These are phyloP conservation scores for Tylopilus microsporus DNA, from an alignment of 1,284 basidiomycete species.

Conservation along the genomic window DNA sequence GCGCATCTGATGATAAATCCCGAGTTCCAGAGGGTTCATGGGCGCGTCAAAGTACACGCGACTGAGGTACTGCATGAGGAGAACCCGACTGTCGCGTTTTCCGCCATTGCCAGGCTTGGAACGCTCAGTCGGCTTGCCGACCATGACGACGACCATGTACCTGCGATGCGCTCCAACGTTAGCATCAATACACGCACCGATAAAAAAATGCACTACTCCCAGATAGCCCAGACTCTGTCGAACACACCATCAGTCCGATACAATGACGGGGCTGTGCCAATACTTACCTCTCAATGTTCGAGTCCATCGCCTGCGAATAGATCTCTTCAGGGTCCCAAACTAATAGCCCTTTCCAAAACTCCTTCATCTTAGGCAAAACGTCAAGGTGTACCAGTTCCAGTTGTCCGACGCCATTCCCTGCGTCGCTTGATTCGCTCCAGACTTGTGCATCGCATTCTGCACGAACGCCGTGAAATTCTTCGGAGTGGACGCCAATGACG, in stretches of 20 bases:
- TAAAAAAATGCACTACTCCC: constrained; percentile 39
- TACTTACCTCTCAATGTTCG: constrained; percentile 46
- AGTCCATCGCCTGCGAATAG: constrained; percentile 43
- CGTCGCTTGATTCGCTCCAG: constrained; percentile 54
- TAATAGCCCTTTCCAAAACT: constrained; percentile 79
- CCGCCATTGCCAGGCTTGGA: constrained; percentile 95
- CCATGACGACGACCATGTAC: constrained; percentile 93
- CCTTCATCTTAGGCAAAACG: constrained; percentile 72
- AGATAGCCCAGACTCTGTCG: constrained; percentile 75
- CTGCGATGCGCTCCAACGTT: constrained; percentile 32
- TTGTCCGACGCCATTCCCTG: constrained; percentile 50
- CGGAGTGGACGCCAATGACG: too few species aligned
- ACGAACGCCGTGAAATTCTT: too few species aligned
- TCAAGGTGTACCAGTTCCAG: constrained; percentile 75
- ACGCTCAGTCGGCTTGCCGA: constrained; percentile 93
- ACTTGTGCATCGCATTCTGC: constrained; percentile 64
- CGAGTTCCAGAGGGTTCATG: constrained; percentile 87
- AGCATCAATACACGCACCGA: background rate
- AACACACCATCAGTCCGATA: constrained; percentile 11
- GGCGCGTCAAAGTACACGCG: constrained; percentile 93
- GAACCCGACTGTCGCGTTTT: constrained; percentile 96
- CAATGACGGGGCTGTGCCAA: background rate
- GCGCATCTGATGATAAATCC: constrained; percentile 69
- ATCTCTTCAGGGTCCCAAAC: constrained; percentile 64
- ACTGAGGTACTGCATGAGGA: constrained; percentile 95